Percentiles rank a stretch among this genome's conserved stretches.
Evolutionary conservation across 108 stramenopile species (phyloP).

Genomic region (Cylindrotheca fusiformis): DNA sequence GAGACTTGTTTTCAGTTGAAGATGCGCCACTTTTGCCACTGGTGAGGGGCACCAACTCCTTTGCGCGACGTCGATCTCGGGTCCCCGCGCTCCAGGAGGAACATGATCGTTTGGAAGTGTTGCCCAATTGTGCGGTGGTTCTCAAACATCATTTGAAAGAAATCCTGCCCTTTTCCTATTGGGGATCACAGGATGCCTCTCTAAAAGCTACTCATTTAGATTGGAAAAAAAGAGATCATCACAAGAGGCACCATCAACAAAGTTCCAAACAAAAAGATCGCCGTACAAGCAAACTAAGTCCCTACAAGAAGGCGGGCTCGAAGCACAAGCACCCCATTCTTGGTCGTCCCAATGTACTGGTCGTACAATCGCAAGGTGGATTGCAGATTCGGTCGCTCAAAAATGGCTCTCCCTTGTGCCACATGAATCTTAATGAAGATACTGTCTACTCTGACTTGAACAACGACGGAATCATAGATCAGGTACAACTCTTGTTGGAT

Average conservation of each 20-base stretch:
- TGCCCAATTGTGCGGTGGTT: slow-evolving; percentile 31
- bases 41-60: slow-evolving; percentile 33
- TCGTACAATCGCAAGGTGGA: slow-evolving; percentile 60
- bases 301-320: slow-evolving; percentile 19
- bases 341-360: slow-evolving; percentile 75
- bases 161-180: slow-evolving; percentile 34
- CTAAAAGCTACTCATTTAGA: slow-evolving; percentile 43
- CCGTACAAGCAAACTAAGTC: not conserved
- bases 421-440: slow-evolving; percentile 67
- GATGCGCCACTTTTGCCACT: slow-evolving; percentile 19
- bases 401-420: slow-evolving; percentile 77
- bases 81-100: slow-evolving; percentile 30
- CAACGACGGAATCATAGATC: slow-evolving; percentile 73
- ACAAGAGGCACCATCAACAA: slow-evolving; percentile 9
- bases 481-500: slow-evolving; percentile 51
- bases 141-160: slow-evolving; percentile 22
- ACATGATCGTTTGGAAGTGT: not conserved
- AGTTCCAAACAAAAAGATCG: not conserved
- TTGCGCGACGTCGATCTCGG: slow-evolving; percentile 65
- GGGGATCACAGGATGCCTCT: slow-evolving; percentile 36
- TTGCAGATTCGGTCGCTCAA: slow-evolving; percentile 77
- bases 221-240: slow-evolving; percentile 31
- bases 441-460: slow-evolving; percentile 77
- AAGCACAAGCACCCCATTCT: slow-evolving; percentile 39
- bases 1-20: slow-evolving; percentile 13